These are phyloP conservation scores for Ormosia emarginata DNA, from an alignment of 306 rosid genomes.

Conservation along the genomic window DNA sequence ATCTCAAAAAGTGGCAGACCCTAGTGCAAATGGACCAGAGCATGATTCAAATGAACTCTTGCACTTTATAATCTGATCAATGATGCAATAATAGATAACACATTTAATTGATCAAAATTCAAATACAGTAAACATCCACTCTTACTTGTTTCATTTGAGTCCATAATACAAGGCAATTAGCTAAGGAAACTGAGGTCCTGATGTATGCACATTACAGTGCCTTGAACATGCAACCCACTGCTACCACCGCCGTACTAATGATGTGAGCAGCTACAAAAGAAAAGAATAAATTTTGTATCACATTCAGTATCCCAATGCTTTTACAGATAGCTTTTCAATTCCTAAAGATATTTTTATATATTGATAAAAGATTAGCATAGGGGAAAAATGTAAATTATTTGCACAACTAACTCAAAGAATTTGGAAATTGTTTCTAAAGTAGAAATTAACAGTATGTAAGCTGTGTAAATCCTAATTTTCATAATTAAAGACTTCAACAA, in stretches of 20 bases:
- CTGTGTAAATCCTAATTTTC: neutral
- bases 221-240: neutral
- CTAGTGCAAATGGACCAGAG: slow-evolving; percentile 3
- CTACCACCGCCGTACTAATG: slow-evolving; percentile 91
- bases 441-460: neutral
- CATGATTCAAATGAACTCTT: slow-evolving; percentile 5
- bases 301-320: neutral
- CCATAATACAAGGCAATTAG: slow-evolving; percentile 2
- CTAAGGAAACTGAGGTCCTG: neutral
- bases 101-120: slow-evolving; percentile 6
- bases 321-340: neutral
- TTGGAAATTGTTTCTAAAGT: neutral
- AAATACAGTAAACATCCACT: neutral
- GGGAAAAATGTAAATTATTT: neutral
- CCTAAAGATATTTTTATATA: neutral
- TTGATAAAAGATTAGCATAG: neutral
- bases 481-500: neutral
- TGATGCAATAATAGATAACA: neutral
- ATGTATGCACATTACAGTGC: slow-evolving; percentile 5
- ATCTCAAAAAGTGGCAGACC: neutral
- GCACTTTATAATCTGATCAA: neutral
- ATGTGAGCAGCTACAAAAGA: slow-evolving; percentile 77
- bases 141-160: slow-evolving; percentile 21
- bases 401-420: neutral
- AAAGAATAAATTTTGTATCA: slow-evolving; percentile 16